Percentiles rank a stretch among this genome's conserved stretches.
Evolutionary conservation across 2,329 filamentous ascomycete species (phyloP).

Genomic region (Aureobasidium sp.): DNA sequence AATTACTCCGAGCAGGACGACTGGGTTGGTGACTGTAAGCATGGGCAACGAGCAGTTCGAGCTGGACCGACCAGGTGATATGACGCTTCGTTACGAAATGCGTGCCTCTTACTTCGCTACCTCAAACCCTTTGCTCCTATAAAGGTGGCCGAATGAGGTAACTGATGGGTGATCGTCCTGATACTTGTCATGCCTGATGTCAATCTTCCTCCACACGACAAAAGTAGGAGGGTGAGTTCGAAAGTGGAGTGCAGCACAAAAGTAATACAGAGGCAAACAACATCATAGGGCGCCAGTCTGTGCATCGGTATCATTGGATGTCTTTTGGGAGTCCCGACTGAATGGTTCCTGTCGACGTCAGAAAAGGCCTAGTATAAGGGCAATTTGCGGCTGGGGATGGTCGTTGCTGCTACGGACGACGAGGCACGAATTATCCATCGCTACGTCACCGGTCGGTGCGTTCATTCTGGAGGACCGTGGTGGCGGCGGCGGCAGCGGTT

Average conservation of each 20-base stretch:
- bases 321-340: not conserved
- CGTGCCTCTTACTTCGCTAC: constrained; percentile 4
- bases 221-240: not conserved
- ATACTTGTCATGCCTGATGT: not conserved
- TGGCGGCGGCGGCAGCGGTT: not conserved
- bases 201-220: not conserved
- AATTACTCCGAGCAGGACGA: not conserved
- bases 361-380: not conserved
- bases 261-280: constrained; percentile 14
- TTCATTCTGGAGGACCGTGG: not conserved
- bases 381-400: not conserved
- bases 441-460: constrained; percentile 1
- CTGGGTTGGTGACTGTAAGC: not conserved
- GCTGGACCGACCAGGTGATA: not conserved
- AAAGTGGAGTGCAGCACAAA: constrained; percentile 12
- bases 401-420: not conserved
- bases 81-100: not conserved
- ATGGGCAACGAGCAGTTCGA: not conserved
- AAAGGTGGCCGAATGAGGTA: not conserved
- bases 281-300: constrained; percentile 12
- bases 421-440: not conserved
- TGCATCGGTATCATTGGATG: not conserved
- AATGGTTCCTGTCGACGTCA: constrained; percentile 5
- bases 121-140: constrained; percentile 10
- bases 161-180: constrained; percentile 2